Evolutionary conservation across 495 filamentous ascomycete species (phyloP).

Genomic region (Cenococcum geophilum): DNA sequence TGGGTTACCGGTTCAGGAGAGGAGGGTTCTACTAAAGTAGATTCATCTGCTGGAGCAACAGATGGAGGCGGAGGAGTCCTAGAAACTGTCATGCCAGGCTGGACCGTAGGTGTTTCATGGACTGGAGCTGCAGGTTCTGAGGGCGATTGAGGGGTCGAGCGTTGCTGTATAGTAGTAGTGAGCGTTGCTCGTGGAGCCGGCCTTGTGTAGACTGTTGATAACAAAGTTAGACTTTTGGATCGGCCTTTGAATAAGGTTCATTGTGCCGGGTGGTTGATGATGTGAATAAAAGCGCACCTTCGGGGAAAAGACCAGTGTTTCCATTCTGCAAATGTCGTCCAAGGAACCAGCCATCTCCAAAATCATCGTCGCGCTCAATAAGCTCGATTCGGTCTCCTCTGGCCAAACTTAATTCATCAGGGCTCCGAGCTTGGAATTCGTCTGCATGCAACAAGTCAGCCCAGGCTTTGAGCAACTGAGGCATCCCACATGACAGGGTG

Average conservation of each 20-base stretch:
- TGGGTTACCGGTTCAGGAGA: constrained; percentile 2
- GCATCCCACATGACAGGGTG: not conserved
- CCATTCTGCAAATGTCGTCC: constrained; percentile 71
- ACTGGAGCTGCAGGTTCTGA: not conserved
- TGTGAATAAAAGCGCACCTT: constrained; percentile 52
- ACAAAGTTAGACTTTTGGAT: not conserved
- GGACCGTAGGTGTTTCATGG: not conserved
- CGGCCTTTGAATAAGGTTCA: not conserved
- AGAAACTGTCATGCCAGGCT: constrained; percentile 1
- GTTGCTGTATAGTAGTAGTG: constrained; percentile 24
- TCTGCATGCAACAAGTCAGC: constrained; percentile 40
- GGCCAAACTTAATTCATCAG: constrained; percentile 81
- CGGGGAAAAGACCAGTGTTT: constrained; percentile 80
- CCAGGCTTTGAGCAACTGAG: not conserved
- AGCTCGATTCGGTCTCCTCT: constrained; percentile 88
- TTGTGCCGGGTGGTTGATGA: not conserved
- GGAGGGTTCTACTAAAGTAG: constrained; percentile 2
- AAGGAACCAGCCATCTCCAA: constrained; percentile 95
- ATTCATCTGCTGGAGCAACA: constrained; percentile 1
- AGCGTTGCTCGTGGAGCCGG: constrained; percentile 35
- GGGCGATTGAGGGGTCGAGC: constrained; percentile 18
- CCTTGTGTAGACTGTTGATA: constrained; percentile 39
- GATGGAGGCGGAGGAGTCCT: constrained; percentile 1
- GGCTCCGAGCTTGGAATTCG: constrained; percentile 83
- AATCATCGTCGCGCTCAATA: constrained; percentile 93